Conservation (phyloP, 805 yeast genomes). For the Sugiyamaella valdiviana region DNA sequence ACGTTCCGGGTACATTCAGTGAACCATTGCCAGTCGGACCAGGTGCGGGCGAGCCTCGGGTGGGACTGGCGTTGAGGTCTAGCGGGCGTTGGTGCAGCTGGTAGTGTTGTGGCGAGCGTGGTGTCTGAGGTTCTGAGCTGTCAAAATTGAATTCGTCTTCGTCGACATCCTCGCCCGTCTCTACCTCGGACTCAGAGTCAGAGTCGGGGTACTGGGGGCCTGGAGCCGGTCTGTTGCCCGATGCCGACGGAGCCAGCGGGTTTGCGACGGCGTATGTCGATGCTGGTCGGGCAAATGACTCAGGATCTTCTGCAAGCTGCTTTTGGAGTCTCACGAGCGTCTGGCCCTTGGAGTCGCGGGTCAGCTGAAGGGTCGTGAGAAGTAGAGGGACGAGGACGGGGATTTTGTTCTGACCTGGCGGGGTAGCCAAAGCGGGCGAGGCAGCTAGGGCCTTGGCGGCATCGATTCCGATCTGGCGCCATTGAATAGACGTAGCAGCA, state of each 20-base stretch:
- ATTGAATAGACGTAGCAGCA: constrained; percentile 28
- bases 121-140: neutral
- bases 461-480: constrained; percentile 35
- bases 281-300: neutral
- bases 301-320: constrained; percentile 5
- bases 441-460: constrained; percentile 37
- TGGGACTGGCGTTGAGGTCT: too few relatives aligned
- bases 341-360: constrained; percentile 9
- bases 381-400: constrained; percentile 23
- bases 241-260: neutral
- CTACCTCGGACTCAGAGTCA: neutral
- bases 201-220: neutral
- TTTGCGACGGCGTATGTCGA: neutral
- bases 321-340: constrained; percentile 2
- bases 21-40: too few relatives aligned
- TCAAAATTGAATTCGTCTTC: neutral
- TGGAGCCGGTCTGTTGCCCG: neutral
- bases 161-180: neutral
- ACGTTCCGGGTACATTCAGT: too few relatives aligned
- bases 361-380: constrained; percentile 17
- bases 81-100: neutral
- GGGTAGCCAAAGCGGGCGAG: constrained; percentile 31
- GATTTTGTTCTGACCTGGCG: constrained; percentile 26
- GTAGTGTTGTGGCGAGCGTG: neutral
- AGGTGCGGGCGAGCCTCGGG: too few relatives aligned